These are phyloP conservation scores for Trichoderma sp. DNA, from an alignment of 2,329 filamentous ascomycete species.

Conservation along the genomic window DNA sequence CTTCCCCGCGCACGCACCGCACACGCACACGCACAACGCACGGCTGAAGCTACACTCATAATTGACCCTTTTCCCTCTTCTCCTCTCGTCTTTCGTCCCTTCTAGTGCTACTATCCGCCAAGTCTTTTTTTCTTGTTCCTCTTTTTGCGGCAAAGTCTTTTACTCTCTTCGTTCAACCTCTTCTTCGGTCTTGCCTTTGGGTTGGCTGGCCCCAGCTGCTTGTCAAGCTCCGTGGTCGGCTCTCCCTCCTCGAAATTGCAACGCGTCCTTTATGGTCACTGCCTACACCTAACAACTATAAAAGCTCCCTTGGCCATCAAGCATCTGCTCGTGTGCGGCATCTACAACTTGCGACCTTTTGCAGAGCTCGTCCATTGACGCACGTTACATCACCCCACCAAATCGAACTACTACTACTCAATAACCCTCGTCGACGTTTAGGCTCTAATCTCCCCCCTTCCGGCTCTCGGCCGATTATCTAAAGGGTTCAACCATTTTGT, in stretches of 20 bases:
- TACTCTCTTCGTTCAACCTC: background rate
- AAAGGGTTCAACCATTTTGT: background rate
- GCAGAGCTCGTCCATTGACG: constrained; percentile 8
- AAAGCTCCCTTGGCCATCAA: background rate
- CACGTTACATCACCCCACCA: background rate
- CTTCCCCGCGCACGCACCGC: constrained; percentile 4
- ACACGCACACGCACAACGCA: constrained; percentile 2
- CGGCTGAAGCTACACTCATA: background rate
- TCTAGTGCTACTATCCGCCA: background rate
- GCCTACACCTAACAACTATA: background rate
- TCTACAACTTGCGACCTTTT: background rate
- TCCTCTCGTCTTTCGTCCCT: background rate
- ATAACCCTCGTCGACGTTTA: background rate
- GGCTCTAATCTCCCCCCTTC: background rate
- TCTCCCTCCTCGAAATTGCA: constrained; percentile 2
- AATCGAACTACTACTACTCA: background rate
- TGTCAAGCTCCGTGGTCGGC: constrained; percentile 11
- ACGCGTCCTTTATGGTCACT: constrained; percentile 12
- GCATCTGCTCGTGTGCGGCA: background rate
- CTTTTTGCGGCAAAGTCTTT: background rate
- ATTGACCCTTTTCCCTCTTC: constrained; percentile 1
- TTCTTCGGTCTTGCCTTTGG: background rate
- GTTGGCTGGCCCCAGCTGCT: background rate
- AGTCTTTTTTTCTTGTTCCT: background rate
- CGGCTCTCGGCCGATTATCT: background rate